Percentiles rank a stretch among this genome's conserved stretches.
These are phyloP conservation scores for Westerdykella ornata DNA, from an alignment of 2,329 filamentous ascomycete species.

Conservation along the genomic window DNA sequence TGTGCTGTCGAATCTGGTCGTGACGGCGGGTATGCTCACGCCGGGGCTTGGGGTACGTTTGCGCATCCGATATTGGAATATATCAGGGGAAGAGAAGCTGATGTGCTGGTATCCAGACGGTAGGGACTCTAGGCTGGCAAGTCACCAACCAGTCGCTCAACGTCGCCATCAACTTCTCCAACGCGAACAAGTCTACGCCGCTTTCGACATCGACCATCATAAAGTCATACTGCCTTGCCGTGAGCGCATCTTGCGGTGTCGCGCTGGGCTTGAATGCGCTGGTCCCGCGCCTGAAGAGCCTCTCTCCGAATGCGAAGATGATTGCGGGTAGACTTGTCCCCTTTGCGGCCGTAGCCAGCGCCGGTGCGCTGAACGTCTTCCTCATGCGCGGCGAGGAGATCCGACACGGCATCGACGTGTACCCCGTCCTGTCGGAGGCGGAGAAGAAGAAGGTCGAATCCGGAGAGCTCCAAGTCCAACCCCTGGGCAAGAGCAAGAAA, in stretches of 20 bases:
- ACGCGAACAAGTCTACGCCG: conserved; percentile 94
- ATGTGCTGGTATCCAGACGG: conserved; percentile 50
- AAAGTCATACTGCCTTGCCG: conserved; percentile 86
- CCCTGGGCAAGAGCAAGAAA: conserved; percentile 78
- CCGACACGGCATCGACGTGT: conserved; percentile 84
- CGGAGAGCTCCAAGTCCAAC: conserved; percentile 52
- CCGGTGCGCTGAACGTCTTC: conserved; percentile 89
- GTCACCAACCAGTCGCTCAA: conserved; percentile 96
- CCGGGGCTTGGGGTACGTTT: conserved; percentile 65
- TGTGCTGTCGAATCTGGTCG: conserved; percentile 85
- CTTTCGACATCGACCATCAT: conserved; percentile 72
- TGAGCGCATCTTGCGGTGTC: conserved; percentile 87
- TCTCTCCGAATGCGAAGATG: conserved; percentile 67
- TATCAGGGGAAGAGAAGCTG: not conserved
- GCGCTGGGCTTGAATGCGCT: conserved; percentile 85
- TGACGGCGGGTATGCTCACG: conserved; percentile 95
- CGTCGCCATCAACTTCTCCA: conserved; percentile 94
- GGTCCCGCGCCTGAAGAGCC: conserved; percentile 72
- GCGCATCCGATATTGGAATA: not conserved
- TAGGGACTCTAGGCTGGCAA: conserved; percentile 88
- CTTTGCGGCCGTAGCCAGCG: conserved; percentile 89
- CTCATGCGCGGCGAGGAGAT: conserved; percentile 98
- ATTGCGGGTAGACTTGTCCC: conserved; percentile 84
- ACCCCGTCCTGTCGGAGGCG: conserved; percentile 66
- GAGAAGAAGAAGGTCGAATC: conserved; percentile 62